Conservation (phyloP, 2,329 filamentous ascomycete species). For the Lecanicillium sp. region DNA sequence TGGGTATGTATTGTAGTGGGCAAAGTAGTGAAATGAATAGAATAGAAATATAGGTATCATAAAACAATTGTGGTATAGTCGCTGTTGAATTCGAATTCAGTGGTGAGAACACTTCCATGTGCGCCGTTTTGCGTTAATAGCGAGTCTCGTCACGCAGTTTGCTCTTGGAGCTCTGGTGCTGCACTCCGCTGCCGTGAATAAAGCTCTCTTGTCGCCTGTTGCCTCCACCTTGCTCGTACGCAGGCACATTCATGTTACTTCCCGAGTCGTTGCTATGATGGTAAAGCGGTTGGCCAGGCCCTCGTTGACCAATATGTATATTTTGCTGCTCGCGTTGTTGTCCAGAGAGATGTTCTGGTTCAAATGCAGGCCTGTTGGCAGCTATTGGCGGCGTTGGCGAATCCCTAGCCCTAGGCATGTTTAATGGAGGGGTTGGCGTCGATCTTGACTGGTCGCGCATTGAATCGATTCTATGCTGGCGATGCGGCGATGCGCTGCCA, state of each 20-base stretch:
- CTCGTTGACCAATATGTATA: no score
- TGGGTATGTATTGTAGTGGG: conserved; percentile 20
- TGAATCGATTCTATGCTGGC: conserved; percentile 25
- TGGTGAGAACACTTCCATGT: conserved; percentile 9
- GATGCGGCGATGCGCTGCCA: conserved; percentile 42
- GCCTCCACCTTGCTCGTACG: conserved; percentile 27
- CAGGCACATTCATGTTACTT: conserved; percentile 11
- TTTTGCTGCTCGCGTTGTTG: no score
- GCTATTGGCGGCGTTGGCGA: conserved; percentile 37
- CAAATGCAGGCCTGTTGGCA: conserved; percentile 34
- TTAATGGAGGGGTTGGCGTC: conserved; percentile 44
- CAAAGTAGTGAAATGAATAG: conserved; percentile 6
- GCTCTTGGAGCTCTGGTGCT: conserved; percentile 42
- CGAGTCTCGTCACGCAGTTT: conserved; percentile 47
- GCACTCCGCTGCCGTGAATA: conserved; percentile 40
- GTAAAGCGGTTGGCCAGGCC: conserved; percentile 29
- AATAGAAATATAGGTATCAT: no score
- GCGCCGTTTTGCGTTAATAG: conserved; percentile 23
- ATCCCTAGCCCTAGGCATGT: conserved; percentile 22
- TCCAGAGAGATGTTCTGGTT: conserved; percentile 27
- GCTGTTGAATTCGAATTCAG: no score
- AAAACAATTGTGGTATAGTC: no score
- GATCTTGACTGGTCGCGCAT: conserved; percentile 21
- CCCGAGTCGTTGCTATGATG: conserved; percentile 17
- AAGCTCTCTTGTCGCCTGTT: conserved; percentile 52